Conservation (phyloP, 768 basidiomycete genomes). For the Termitomyces sp. region DNA sequence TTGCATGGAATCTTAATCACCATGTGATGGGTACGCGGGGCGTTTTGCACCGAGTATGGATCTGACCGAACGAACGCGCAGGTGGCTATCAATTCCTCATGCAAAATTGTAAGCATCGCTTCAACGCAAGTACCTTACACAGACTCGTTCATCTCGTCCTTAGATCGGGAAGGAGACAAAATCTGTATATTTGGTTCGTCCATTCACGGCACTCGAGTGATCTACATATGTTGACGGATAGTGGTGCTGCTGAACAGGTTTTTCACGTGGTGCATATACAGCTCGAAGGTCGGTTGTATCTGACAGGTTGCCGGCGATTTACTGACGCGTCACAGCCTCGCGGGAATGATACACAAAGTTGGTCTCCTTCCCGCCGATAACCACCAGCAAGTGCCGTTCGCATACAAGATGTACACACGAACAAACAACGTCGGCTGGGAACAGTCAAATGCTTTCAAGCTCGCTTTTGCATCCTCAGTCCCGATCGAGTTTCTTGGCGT, state of each 20-base stretch:
- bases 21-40: constrained; percentile 41
- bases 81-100: constrained; percentile 55
- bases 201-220: not conserved
- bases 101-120: constrained; percentile 38
- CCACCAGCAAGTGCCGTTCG: constrained; percentile 54
- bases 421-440: constrained; percentile 43
- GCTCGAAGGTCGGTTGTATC: constrained; percentile 36
- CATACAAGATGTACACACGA: constrained; percentile 55
- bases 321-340: constrained; percentile 23
- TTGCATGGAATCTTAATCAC: constrained; percentile 42
- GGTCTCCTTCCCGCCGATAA: constrained; percentile 42
- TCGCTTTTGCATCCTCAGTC: constrained; percentile 46
- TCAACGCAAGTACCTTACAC: not conserved
- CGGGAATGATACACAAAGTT: constrained; percentile 49
- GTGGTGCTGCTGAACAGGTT: constrained; percentile 23
- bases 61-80: constrained; percentile 11
- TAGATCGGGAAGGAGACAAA: constrained; percentile 46
- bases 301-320: not conserved
- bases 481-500: constrained; percentile 55
- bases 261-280: constrained; percentile 63
- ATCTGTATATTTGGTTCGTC: constrained; percentile 55
- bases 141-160: not conserved
- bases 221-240: not conserved
- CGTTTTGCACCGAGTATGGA: not conserved
- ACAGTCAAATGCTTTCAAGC: constrained; percentile 49